Percentiles rank a stretch among this genome's conserved stretches.
These are phyloP conservation scores for Thuja plicata DNA, from an alignment of 83 land plant species.

Conservation along the genomic window DNA sequence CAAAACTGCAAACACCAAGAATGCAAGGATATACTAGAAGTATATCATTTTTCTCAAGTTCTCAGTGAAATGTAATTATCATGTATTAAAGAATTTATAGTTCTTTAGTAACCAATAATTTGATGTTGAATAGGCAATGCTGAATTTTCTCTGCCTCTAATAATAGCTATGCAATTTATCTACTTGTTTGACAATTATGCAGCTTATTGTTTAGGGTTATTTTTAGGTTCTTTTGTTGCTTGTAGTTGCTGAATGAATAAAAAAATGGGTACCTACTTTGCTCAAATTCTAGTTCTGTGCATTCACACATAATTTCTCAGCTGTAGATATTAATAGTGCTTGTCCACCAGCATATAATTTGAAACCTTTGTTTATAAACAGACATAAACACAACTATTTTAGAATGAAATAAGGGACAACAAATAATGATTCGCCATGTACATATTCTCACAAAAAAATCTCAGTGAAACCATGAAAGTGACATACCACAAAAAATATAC, in stretches of 20 bases:
- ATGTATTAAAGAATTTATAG: not conserved
- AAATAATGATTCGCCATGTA: too few species aligned
- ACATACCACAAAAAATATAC: too few species aligned
- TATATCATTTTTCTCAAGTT: not conserved
- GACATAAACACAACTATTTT: too few species aligned
- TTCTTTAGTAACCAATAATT: not conserved
- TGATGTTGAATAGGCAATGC: not conserved
- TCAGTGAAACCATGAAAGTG: too few species aligned
- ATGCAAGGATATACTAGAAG: not conserved
- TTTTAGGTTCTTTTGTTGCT: not conserved
- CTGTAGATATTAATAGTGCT: not conserved
- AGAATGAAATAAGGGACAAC: too few species aligned
- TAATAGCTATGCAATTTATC: not conserved
- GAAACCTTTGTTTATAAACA: too few species aligned
- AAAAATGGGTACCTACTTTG: not conserved
- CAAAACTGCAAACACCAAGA: not conserved
- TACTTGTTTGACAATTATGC: not conserved
- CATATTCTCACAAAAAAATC: too few species aligned
- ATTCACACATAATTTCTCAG: not conserved
- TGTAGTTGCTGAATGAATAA: not conserved
- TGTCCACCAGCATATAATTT: too few species aligned
- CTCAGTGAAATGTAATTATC: not conserved
- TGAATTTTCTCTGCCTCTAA: not conserved
- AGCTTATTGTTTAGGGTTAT: not conserved
- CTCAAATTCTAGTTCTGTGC: not conserved